Base-by-base conservation (phyloP, 1,284 basidiomycete genomes). In the Ustilago shanxiensis region DNA sequence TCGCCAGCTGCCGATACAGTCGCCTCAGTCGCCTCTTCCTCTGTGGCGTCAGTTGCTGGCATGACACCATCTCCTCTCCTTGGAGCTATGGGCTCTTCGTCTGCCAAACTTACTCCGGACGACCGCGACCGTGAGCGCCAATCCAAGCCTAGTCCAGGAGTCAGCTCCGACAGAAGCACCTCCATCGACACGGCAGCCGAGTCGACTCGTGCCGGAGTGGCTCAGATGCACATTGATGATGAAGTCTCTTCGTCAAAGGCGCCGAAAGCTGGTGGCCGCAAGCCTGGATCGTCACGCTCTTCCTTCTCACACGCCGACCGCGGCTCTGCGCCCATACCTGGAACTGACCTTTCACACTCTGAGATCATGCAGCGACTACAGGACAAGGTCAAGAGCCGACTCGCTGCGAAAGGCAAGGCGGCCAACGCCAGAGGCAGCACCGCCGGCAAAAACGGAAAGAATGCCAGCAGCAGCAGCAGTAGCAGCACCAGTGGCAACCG, bases 361-460 rank as follows among this genome's bases (percentile, higher is more conserved):
- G 63, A 72, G 56, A 77, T 77, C 62, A 77, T 77, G 74, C 66
- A 72, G 37, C 60, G 56, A 58, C 60, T 77, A 8, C 69, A 77
- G 44, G 37, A 72, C 35, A 72, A 72, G 50, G 74, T 72, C 45
- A 72, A 72, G 54, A 61, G 69, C 45, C 49, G 74, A 24, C 66
- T 77, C 5, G 74, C 55, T 20, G 74, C 74, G 39, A 77, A 72
- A 50, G 65, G 60, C 24, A 64, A 62, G 45, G 60, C 56, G 8
- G 37, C 45, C 16, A 28, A 13, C 24, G n/a, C 55, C 31, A 11
- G 37, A 9, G 29, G n/a, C 7, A 50, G 54, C 39, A 26, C 45
- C n/a, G 47, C 41, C 2, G 29, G 26, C 33, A 53, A 16, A 24
- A 44, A n/a, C 10, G 37, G 37, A 41, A 54, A 47, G 31, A 33